Conservation (phyloP, 2,329 filamentous ascomycete genomes). For the Botrytis aclada region DNA sequence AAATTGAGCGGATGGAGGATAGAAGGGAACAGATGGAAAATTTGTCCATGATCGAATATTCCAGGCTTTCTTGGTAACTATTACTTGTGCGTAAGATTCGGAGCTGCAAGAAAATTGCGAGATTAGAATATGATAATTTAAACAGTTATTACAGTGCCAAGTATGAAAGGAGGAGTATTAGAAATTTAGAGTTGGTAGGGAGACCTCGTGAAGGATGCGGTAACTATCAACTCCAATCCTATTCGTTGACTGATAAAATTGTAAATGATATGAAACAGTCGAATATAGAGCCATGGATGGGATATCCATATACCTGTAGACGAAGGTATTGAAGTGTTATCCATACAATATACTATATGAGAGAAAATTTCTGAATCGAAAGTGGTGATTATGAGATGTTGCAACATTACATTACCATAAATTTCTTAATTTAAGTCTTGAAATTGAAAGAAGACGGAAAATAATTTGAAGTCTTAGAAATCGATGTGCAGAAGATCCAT, state of each 20-base stretch:
- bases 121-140: not conserved
- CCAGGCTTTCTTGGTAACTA: not conserved
- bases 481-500: not conserved
- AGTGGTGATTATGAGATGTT: not conserved
- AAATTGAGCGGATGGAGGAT: not conserved
- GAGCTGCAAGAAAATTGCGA: not conserved
- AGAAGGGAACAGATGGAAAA: not conserved
- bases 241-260: not conserved
- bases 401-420: conserved; percentile 7
- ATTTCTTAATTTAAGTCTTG: not conserved
- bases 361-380: not conserved
- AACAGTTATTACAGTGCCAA: not conserved
- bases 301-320: not conserved
- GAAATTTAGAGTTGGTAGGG: not conserved
- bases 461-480: not conserved
- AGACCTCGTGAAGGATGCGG: not conserved
- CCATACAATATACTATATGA: not conserved
- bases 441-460: not conserved
- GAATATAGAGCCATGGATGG: not conserved
- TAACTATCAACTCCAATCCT: not conserved
- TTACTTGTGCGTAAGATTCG: not conserved
- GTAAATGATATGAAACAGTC: not conserved
- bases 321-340: not conserved
- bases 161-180: not conserved
- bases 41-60: not conserved